Conservation (phyloP, 2,329 filamentous ascomycete genomes). For the Leptoxyphium fumago region DNA sequence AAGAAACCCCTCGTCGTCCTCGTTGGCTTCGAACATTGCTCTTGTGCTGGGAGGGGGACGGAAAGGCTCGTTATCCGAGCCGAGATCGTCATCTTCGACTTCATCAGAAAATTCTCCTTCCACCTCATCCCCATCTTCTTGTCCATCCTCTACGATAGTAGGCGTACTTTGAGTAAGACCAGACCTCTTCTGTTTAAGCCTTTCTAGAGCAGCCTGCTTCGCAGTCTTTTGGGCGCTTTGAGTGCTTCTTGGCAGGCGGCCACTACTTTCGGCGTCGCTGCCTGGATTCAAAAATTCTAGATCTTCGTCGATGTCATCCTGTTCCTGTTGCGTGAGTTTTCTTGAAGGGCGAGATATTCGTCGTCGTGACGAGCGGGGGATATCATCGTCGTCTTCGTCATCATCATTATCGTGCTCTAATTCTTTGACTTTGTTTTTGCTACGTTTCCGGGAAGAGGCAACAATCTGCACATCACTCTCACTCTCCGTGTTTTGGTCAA, state of each 20-base stretch:
- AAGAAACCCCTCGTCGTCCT: conserved; percentile 41
- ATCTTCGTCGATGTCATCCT: conserved; percentile 31
- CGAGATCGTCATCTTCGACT: conserved; percentile 9
- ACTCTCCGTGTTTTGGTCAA: conserved; percentile 6
- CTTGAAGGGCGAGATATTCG: conserved; percentile 9
- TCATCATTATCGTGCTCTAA: conserved; percentile 1
- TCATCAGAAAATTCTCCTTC: conserved; percentile 10
- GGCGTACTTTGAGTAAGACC: conserved; percentile 13
- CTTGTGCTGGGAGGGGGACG: conserved; percentile 12
- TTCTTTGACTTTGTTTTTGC: background rate
- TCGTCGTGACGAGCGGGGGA: conserved; percentile 12
- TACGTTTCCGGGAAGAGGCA: conserved; percentile 7
- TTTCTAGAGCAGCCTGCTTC: conserved; percentile 28
- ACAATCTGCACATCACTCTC: conserved; percentile 18
- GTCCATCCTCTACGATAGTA: conserved; percentile 9
- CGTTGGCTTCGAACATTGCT: conserved; percentile 35
- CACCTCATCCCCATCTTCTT: conserved; percentile 12
- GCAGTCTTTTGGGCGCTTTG: conserved; percentile 20
- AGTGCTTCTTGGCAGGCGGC: conserved; percentile 11
- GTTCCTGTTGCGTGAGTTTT: conserved; percentile 17
- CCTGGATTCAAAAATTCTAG: conserved; percentile 27
- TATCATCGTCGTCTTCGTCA: conserved; percentile 10
- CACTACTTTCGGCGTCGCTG: conserved; percentile 15
- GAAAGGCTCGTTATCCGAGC: background rate
- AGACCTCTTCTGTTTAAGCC: conserved; percentile 27